Percentiles rank a stretch among this genome's conserved stretches.
phyloP scores from a whole-genome alignment of 768 basidiomycete species.

The Pulveroboletus sp. region DNA sequence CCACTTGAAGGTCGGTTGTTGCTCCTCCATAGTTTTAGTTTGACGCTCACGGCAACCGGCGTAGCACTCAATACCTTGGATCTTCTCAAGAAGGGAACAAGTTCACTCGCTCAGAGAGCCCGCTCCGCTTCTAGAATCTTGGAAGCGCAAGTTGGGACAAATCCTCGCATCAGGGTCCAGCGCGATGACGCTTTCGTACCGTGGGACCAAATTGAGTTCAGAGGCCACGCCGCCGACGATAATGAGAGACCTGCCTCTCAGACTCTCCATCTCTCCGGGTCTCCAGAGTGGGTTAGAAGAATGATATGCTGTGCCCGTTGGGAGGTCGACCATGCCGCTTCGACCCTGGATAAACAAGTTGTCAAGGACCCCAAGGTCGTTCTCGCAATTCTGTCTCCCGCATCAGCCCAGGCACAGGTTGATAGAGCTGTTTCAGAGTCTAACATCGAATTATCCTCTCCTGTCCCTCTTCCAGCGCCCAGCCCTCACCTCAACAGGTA shows the following conservation, averaged over 20 bases:
- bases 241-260: conserved; percentile 23
- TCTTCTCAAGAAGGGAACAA: conserved; percentile 86
- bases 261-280: conserved; percentile 31
- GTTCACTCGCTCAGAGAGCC: conserved; percentile 71
- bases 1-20: conserved; percentile 76
- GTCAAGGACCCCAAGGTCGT: conserved; percentile 45
- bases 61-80: conserved; percentile 88
- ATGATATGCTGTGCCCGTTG: conserved; percentile 80
- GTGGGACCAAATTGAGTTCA: conserved; percentile 70
- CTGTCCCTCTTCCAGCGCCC: conserved; percentile 65
- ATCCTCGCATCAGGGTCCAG: conserved; percentile 77
- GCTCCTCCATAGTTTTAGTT: neutral
- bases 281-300: conserved; percentile 82
- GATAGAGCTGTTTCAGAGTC: conserved; percentile 17
- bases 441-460: conserved; percentile 34
- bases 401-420: conserved; percentile 23
- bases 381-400: conserved; percentile 50
- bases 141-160: conserved; percentile 81
- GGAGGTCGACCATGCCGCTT: conserved; percentile 56
- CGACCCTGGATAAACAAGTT: conserved; percentile 22
- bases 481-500: conserved; percentile 49
- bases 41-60: conserved; percentile 5
- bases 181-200: conserved; percentile 76
- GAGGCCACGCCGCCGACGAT: conserved; percentile 27
- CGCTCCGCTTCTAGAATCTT: conserved; percentile 85